Percentiles rank a stretch among this genome's conserved stretches.
Evolutionary conservation across 768 basidiomycete species (phyloP).

Genomic region (Leucocoprinus birnbaumii): DNA sequence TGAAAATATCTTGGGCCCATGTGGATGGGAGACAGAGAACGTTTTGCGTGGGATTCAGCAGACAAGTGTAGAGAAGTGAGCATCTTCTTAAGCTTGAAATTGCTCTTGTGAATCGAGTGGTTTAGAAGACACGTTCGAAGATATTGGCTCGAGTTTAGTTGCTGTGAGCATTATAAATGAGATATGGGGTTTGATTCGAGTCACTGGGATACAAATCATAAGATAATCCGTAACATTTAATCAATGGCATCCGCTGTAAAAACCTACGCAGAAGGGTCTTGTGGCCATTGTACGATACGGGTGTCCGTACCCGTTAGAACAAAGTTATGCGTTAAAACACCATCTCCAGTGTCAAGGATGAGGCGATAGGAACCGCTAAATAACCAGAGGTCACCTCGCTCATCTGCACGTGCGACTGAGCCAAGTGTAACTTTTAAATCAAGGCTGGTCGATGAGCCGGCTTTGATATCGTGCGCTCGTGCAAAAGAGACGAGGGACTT

Average conservation of each 20-base stretch:
- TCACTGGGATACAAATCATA: too few species aligned
- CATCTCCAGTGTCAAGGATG: constrained; percentile 38
- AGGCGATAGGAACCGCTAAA: constrained; percentile 42
- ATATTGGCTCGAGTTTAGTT: too few species aligned
- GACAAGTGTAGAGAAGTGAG: too few species aligned
- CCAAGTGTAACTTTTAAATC: constrained; percentile 42
- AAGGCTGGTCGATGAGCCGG: constrained; percentile 25
- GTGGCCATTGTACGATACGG: constrained; percentile 40
- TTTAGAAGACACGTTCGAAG: too few species aligned
- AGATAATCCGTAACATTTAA: too few species aligned
- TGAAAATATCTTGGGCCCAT: too few species aligned
- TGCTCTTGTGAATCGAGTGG: too few species aligned
- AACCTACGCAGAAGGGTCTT: constrained; percentile 16
- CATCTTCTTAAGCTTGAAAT: too few species aligned
- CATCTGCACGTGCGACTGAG: constrained; percentile 46
- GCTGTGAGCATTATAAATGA: too few species aligned
- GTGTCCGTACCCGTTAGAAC: constrained; percentile 37
- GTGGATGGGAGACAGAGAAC: too few species aligned
- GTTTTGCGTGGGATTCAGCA: too few species aligned
- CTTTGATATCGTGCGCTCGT: constrained; percentile 28
- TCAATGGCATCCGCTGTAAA: not conserved
- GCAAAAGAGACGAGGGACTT: constrained; percentile 50
- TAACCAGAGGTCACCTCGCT: constrained; percentile 40
- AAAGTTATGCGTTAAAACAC: constrained; percentile 37
- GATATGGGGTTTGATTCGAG: too few species aligned